Evolutionary conservation across 2,329 filamentous ascomycete species (phyloP).

Genomic region (Pseudogymnoascus sp.): DNA sequence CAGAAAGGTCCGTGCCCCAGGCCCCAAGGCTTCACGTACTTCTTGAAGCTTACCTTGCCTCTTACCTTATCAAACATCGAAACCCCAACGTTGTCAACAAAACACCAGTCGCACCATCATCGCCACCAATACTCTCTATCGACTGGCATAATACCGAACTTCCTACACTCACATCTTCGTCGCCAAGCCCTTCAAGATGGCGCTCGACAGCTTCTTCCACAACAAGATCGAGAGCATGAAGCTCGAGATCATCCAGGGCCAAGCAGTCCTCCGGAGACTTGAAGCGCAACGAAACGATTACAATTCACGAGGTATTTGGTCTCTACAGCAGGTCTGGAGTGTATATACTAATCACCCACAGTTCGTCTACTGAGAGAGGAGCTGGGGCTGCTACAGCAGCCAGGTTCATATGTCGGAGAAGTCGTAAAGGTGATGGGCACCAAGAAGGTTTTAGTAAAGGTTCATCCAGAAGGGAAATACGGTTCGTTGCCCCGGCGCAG

Average conservation of each 20-base stretch:
- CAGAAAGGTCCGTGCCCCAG: slow-evolving; percentile 1
- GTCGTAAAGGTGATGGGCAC: slow-evolving; percentile 99
- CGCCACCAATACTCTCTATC: not conserved
- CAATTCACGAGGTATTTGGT: slow-evolving; percentile 64
- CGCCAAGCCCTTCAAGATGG: slow-evolving; percentile 55
- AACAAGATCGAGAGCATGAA: slow-evolving; percentile 99
- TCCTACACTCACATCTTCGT: not conserved
- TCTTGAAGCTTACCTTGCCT: slow-evolving; percentile 4
- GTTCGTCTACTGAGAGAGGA: slow-evolving; percentile 92
- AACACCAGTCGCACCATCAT: not conserved
- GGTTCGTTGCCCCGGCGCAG: slow-evolving; percentile 46
- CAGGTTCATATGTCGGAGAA: slow-evolving; percentile 95
- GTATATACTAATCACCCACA: slow-evolving; percentile 21
- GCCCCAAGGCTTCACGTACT: slow-evolving; percentile 7
- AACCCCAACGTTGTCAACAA: slow-evolving; percentile 1
- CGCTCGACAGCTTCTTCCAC: slow-evolving; percentile 98
- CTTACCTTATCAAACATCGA: slow-evolving; percentile 5
- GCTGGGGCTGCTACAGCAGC: slow-evolving; percentile 90
- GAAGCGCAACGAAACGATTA: slow-evolving; percentile 99
- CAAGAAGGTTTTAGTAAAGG: slow-evolving; percentile 98
- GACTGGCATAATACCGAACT: not conserved
- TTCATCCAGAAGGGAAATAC: slow-evolving; percentile 99
- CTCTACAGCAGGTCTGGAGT: not conserved
- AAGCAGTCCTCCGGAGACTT: slow-evolving; percentile 86
- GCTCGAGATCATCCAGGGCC: slow-evolving; percentile 98